Evolutionary conservation across 2,329 filamentous ascomycete genomes (phyloP), one percentile per base, ranked within the genome.

Genomic region (Lasiodiplodia hormozganensis): DNA sequence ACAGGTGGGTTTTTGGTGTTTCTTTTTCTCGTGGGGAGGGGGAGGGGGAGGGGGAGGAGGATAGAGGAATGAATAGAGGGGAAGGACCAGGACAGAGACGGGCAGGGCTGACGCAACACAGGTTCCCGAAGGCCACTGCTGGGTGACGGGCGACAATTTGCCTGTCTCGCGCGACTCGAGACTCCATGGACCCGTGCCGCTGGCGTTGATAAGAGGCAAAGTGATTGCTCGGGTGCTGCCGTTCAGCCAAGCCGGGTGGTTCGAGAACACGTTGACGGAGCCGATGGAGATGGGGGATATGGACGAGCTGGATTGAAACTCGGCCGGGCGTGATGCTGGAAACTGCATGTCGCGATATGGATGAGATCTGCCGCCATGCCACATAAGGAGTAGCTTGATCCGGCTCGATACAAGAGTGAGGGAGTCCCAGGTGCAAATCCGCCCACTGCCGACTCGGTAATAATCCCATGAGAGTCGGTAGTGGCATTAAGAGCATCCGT

Each of bases 81-180:
- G 31, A 31, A 31, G 31, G 7, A 10, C 31, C 7, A 7, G 7
- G 31, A 2, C 6, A 10, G 31, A 34, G 31, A 34, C 31, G 8
- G 31, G 16, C 40, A 43, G 40, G 16, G 51, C 16, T 47, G 21
- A 57, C 18, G 52, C 25, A 7, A 3, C 21, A 12, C n/a, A 96
- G 92, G 89, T 99, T 18, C 96, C 96, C 0, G 85, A 92, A 76
- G 96, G 96, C 1, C 96, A 99, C 83, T 96, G 94, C 75, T 98
- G 93, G 88, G 83, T 97, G 7, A 88, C 89, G 2, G 96, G 96
- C 2, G 96, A 99, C 79, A 98, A 98, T 79, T 76, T 97, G 70
- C 85, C 88, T 3, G 91, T 88, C 74, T 97, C 94, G 28, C 85
- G 93, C 71, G 96, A 99, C 82, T 97, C 94, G 53, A 89, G 96